Base-by-base conservation (phyloP, 352 stramenopile genomes). In the Thalassiosira gravida region DNA sequence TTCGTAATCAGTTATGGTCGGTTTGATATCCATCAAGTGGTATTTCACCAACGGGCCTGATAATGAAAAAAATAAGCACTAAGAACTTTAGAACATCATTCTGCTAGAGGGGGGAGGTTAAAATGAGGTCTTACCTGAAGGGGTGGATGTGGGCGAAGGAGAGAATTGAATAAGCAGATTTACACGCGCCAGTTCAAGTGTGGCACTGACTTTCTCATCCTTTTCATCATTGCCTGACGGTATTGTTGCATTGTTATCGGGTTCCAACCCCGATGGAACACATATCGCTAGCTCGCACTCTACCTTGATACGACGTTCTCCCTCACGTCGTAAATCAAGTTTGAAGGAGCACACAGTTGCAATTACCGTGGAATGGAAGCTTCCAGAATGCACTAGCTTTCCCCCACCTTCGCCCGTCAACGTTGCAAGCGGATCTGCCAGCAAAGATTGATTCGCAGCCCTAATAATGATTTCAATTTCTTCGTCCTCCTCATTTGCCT, bases 391-490 rank as follows among this genome's bases (percentile, higher is more conserved):
- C 11, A 83, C 69, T 44, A 83, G 49, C 27, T 78, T 78, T n/a
- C 75, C 75, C 20, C 72, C 63, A 50, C 75, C 75, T 52, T 83
- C 75, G 22, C 78, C 74, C 2, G 86, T 92, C 3, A 92, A 66
- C 20, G 89, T 83, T 32, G 88, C 69, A 5, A 93, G 44, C 18
- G 88, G 55, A 82, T 93, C 88, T 16, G 88, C 86, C 32, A 93
- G 57, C 20, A 93, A 67, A 32, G 86, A 91, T 70, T 93, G 88
- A 71, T 93, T 93, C 8, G 88, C 70, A 49, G 81, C 80, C 52
- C 86, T 78, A 14, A 87, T 49, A 49, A 90, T 68, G n/a, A 86
- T 69, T 18, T 85, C 70, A 16, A 73, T 30, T 25, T 81, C 77
- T 58, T 81, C 65, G 42, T 61, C 44, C 32, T 85, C 70, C 14